phyloP scores from a whole-genome alignment of 169 alveolate species.

The Eimeria falciformis region DNA sequence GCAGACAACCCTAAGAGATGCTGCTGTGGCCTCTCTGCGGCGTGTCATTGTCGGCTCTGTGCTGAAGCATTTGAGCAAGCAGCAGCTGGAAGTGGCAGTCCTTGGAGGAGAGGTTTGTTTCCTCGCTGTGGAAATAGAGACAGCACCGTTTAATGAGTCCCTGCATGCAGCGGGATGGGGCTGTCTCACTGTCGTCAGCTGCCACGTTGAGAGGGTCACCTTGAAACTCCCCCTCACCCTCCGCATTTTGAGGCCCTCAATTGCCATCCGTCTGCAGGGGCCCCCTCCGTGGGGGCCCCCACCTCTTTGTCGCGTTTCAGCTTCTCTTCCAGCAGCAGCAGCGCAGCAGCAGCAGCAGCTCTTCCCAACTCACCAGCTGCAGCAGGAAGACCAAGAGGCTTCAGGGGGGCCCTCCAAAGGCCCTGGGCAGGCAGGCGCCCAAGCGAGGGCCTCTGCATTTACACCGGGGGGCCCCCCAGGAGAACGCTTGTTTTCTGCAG shows the following conservation, averaged over 20 bases:
- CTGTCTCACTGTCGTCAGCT: constrained; percentile 15
- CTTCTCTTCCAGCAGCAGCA: not conserved
- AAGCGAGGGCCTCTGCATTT: no score
- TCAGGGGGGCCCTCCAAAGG: not conserved
- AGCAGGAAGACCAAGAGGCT: not conserved
- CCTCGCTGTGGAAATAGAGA: constrained; percentile 13
- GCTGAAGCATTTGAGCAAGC: constrained; percentile 5
- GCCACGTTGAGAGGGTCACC: constrained; percentile 8
- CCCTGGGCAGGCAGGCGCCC: not conserved
- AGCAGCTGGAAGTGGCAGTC: constrained; percentile 54
- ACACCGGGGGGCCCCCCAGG: no score
- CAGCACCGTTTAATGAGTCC: not conserved
- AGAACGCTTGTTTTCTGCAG: no score
- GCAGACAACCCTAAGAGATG: constrained; percentile 24
- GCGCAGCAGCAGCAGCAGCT: not conserved
- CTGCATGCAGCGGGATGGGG: constrained; percentile 67
- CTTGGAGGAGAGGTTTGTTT: constrained; percentile 43
- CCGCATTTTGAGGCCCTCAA: constrained; percentile 7
- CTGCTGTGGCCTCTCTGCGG: constrained; percentile 48
- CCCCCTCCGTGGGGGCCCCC: constrained; percentile 18
- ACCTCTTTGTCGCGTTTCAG: not conserved
- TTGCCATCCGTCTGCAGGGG: not conserved
- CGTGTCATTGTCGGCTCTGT: constrained; percentile 36
- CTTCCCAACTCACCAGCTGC: not conserved
- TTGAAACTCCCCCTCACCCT: constrained; percentile 49